A percentile compares a stretch with the other conserved stretches of the same genome.
Conservation (phyloP, 2,329 filamentous ascomycete species). For the Mycosphaerella arachidis region DNA sequence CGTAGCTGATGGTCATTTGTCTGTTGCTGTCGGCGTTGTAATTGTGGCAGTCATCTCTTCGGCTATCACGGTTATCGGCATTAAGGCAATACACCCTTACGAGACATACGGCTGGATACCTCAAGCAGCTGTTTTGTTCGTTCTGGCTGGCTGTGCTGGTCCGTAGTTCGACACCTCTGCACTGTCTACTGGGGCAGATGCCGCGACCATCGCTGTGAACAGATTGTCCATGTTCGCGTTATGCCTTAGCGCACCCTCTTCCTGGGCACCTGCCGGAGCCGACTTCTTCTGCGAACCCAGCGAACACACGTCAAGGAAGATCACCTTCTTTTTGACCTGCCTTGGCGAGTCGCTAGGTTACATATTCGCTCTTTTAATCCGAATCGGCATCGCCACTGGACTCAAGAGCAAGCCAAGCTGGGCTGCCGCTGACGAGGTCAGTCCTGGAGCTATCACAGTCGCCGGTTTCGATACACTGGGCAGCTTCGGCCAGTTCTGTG, state of each 20-base stretch:
- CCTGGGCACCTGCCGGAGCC: slow-evolving; percentile 31
- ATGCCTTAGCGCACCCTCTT: slow-evolving; percentile 10
- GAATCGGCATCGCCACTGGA: slow-evolving; percentile 35
- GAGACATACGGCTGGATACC: slow-evolving; percentile 41
- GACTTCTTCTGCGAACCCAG: slow-evolving; percentile 45
- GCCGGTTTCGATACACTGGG: slow-evolving; percentile 38
- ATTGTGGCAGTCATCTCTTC: slow-evolving; percentile 33
- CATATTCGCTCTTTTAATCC: slow-evolving; percentile 35
- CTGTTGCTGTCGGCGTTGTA: slow-evolving; percentile 56
- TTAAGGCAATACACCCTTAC: slow-evolving; percentile 39
- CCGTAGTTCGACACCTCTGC: slow-evolving; percentile 35
- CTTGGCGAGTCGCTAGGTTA: slow-evolving; percentile 34
- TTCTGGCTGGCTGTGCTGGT: slow-evolving; percentile 39
- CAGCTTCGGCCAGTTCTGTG: slow-evolving; percentile 42
- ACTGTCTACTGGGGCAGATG: slow-evolving; percentile 26
- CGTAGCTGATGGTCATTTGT: slow-evolving; percentile 51
- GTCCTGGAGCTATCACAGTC: slow-evolving; percentile 38
- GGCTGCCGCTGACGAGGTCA: slow-evolving; percentile 31
- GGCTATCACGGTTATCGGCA: slow-evolving; percentile 14
- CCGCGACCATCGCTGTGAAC: slow-evolving; percentile 33
- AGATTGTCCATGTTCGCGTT: slow-evolving; percentile 26
- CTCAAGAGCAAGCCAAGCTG: slow-evolving; percentile 19
- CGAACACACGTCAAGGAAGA: slow-evolving; percentile 33
- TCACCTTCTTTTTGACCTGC: slow-evolving; percentile 37
- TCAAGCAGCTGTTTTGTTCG: slow-evolving; percentile 37